A percentile compares a stretch with the other conserved stretches of the same genome.
phyloP scores from a whole-genome alignment of 1,284 basidiomycete species.

The Ceratobasidium sp. region DNA sequence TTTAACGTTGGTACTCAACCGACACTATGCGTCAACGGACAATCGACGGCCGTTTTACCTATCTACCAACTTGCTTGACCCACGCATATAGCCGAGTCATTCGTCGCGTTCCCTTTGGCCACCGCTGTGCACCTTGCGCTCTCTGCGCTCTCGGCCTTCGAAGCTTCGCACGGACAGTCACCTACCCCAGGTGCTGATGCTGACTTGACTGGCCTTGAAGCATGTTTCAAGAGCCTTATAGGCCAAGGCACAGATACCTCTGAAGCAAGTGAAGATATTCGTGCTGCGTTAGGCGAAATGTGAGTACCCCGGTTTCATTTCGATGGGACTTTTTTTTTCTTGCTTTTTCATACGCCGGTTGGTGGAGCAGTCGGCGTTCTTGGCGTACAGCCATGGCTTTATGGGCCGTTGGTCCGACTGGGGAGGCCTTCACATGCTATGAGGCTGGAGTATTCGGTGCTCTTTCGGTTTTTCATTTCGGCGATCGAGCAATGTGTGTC shows the following conservation, averaged over 20 bases:
- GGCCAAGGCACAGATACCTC: constrained; percentile 52
- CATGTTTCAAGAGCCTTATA: constrained; percentile 54
- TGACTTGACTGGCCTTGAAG: constrained; percentile 55
- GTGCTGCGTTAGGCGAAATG: constrained; percentile 68
- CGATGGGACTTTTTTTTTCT: neutral
- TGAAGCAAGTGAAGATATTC: constrained; percentile 69
- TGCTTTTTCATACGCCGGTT: neutral
- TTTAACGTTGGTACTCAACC: neutral
- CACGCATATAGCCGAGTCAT: constrained; percentile 55
- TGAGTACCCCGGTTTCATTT: constrained; percentile 58
- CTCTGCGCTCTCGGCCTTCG: constrained; percentile 64
- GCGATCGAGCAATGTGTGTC: neutral
- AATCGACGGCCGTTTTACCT: neutral
- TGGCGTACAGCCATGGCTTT: constrained; percentile 12
- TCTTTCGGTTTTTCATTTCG: neutral
- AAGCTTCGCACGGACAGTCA: constrained; percentile 49
- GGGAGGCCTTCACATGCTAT: constrained; percentile 1
- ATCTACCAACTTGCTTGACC: neutral
- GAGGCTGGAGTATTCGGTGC: neutral
- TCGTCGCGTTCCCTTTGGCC: constrained; percentile 61
- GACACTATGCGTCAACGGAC: neutral
- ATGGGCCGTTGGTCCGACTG: constrained; percentile 18
- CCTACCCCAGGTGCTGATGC: constrained; percentile 46
- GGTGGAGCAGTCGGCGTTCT: constrained; percentile 2
- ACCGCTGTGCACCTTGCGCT: constrained; percentile 73